Evolutionary conservation across 305 asterid genomes (phyloP).

Genomic region (Solanum hybrid): DNA sequence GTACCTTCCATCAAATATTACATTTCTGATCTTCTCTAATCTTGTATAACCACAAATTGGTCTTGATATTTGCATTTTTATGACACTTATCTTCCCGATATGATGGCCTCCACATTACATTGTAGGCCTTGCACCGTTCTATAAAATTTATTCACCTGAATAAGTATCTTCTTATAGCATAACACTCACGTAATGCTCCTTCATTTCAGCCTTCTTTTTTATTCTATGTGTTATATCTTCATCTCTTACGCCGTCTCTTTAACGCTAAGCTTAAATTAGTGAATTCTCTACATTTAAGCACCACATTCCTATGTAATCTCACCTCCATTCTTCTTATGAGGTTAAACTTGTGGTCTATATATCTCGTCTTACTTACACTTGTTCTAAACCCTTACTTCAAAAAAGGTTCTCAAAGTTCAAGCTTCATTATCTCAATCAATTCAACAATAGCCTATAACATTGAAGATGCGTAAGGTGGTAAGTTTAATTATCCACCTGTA

Average conservation of each 20-base stretch:
- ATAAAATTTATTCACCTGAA: background rate
- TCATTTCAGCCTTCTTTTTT: background rate
- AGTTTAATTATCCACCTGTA: background rate
- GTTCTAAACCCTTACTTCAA: background rate
- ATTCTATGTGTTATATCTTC: background rate
- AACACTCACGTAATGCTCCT: background rate
- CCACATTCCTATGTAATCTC: background rate
- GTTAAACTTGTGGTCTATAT: background rate
- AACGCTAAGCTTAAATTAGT: background rate
- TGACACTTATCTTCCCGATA: background rate
- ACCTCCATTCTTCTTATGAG: background rate
- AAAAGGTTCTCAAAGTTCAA: background rate
- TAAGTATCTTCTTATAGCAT: background rate
- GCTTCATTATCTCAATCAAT: background rate
- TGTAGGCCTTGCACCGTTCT: background rate
- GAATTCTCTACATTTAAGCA: background rate
- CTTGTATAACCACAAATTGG: background rate
- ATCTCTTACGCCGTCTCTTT: background rate
- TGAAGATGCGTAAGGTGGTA: background rate
- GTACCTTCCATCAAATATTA: background rate
- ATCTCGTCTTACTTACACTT: background rate
- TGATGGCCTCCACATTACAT: background rate
- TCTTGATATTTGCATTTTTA: background rate
- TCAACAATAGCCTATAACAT: background rate
- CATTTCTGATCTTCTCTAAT: background rate